Evolutionary conservation across 441 rosid species (phyloP).

Genomic region (Syzygium malaccense): DNA sequence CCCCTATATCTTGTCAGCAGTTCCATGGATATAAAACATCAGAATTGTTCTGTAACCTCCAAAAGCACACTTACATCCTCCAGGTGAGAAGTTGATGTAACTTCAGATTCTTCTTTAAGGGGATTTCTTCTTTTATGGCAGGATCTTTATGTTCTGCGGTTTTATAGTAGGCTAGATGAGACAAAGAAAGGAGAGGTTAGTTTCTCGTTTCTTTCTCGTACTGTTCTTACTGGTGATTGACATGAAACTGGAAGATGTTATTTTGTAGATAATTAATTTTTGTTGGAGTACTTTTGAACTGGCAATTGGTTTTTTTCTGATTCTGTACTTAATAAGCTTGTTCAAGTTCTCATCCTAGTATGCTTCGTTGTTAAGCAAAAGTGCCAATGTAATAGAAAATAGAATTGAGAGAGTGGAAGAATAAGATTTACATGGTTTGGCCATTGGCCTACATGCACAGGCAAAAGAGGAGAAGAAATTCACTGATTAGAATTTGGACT

Average conservation of each 20-base stretch:
- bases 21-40: neutral
- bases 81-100: neutral
- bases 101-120: neutral
- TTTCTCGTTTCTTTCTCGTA: neutral
- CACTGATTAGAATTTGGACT: neutral
- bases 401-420: neutral
- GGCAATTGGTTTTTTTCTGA: neutral
- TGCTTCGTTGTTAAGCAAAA: neutral
- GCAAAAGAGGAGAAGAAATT: neutral
- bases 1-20: neutral
- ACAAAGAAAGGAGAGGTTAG: constrained; percentile 12
- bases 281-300: neutral
- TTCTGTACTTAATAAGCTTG: neutral
- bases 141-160: constrained; percentile 6
- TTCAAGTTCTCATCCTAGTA: neutral
- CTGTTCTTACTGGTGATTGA: neutral
- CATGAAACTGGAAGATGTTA: neutral
- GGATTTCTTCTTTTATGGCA: neutral
- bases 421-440: neutral
- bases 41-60: neutral
- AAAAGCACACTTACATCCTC: neutral
- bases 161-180: constrained; percentile 4
- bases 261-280: neutral
- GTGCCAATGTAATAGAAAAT: neutral
- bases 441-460: neutral